Base-by-base conservation (phyloP, 306 rosid genomes). In the Albizia julibrissin region DNA sequence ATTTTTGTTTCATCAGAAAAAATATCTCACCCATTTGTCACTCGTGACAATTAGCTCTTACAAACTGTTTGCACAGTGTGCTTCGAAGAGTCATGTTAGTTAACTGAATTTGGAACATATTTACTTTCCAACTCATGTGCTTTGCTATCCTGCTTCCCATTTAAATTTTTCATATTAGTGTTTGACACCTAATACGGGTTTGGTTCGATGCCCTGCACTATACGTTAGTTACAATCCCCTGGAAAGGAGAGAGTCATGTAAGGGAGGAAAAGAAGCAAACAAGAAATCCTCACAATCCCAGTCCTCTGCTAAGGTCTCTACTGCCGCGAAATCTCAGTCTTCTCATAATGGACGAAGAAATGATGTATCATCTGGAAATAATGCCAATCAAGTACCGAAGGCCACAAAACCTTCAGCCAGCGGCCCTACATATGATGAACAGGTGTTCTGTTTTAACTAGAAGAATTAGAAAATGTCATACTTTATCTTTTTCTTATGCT, bases 231-330 rank as follows among this genome's bases (percentile, higher is more conserved):
- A 95, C 72, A 95, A 93, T 82, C 91, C 99, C 79, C 46, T 84
- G 78, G 99, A 93, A 83, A 92, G 98, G 88, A 90, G 99, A 79
- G 99, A 93, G 75, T 76, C 78, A 21, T 81, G 91, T 88, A 93
- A 82, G 62, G 99, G 99, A 82, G 98, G 97, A 68, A 95, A 89
- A 91, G 99, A 95, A 78, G 76, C 56, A 8, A 87, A 34, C 83
- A 95, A 91, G 85, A 93, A 89, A 84, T 80, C 86, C 77, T 87
- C 88, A 29, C 89, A 91, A 15, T 84, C 91, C 12, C 99, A 95
- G 75, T 13, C 94, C 65, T 87, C 97, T 34, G 72, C 81, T 1
- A 92, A 89, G 89, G 94, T 90, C 33, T 65, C 89, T 24, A 79
- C 92, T 59, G 70, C 91, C 26, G 80, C 92, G 18, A 95, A 84